Percentiles rank a stretch among this genome's conserved stretches.
Conservation (phyloP, 225 moss, liverwort and hornwort genomes). For the Lunularia cruciata region DNA sequence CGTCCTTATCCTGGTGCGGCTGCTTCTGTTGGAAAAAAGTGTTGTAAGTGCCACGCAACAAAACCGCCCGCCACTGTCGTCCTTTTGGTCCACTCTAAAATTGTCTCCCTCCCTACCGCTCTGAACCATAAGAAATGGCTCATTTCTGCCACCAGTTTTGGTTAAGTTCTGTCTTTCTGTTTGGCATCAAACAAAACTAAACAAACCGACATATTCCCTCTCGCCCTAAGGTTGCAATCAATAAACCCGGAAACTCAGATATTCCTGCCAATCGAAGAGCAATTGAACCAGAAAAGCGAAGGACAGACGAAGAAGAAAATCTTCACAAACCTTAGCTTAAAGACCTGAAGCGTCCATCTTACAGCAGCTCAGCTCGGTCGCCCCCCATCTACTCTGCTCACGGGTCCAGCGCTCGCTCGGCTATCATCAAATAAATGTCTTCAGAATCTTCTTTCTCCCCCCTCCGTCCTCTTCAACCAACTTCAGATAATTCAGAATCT, state of each 20-base stretch:
- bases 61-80: conserved; percentile 2
- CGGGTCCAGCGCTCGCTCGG: too few species aligned
- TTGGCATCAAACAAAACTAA: neutral
- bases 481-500: too few species aligned
- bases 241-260: too few species aligned
- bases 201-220: neutral
- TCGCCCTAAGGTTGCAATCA: neutral
- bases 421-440: too few species aligned
- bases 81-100: conserved; percentile 9
- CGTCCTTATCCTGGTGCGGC: neutral
- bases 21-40: neutral
- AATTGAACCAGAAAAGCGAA: too few species aligned
- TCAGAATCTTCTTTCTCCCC: too few species aligned
- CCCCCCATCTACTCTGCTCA: too few species aligned
- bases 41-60: neutral
- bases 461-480: too few species aligned
- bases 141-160: neutral
- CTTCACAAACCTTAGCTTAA: too few species aligned
- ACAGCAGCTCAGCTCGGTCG: too few species aligned
- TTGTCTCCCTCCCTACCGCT: neutral
- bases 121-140: neutral
- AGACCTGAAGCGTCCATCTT: too few species aligned
- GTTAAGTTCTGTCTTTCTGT: neutral
- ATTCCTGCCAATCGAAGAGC: conserved; percentile 2
- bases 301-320: too few species aligned